These are phyloP conservation scores for Edaphochlamys debaryana DNA, from an alignment of 139 green algal genomes.

Conservation along the genomic window DNA sequence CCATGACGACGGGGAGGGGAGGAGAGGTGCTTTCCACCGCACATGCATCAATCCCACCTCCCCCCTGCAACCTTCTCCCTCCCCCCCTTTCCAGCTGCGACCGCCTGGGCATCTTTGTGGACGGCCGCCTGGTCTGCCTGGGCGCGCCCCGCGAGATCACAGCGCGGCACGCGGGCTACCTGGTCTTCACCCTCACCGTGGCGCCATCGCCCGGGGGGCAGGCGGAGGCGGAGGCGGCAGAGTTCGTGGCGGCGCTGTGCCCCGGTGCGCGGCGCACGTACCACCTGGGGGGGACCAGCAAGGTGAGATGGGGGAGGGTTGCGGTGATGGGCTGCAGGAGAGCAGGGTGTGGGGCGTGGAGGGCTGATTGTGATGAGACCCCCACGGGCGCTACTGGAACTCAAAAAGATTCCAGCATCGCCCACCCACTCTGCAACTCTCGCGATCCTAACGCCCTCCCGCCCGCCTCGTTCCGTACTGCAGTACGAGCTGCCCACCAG, in stretches of 20 bases:
- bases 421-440: too few relatives aligned
- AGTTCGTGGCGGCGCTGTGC: constrained; percentile 34
- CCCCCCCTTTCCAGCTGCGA: constrained; percentile 44
- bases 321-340: too few relatives aligned
- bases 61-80: constrained; percentile 15
- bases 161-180: constrained; percentile 59
- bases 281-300: constrained; percentile 85
- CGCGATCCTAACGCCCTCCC: too few relatives aligned
- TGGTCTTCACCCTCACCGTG: constrained; percentile 87
- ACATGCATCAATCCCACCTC: too few relatives aligned
- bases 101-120: constrained; percentile 82
- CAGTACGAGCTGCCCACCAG: constrained; percentile 74
- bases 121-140: constrained; percentile 88
- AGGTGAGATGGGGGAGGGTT: constrained; percentile 61
- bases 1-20: too few relatives aligned
- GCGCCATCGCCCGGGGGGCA: constrained; percentile 35
- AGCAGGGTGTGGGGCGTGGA: too few relatives aligned
- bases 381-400: too few relatives aligned
- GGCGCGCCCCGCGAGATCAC: constrained; percentile 90
- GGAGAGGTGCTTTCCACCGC: too few relatives aligned
- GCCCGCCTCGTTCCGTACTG: constrained; percentile 5
- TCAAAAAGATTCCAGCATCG: too few relatives aligned
- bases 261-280: constrained; percentile 31
- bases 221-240: constrained; percentile 15
- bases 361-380: too few relatives aligned